phyloP scores from a whole-genome alignment of 2,329 filamentous ascomycete genomes.

The Colletotrichum magnum region DNA sequence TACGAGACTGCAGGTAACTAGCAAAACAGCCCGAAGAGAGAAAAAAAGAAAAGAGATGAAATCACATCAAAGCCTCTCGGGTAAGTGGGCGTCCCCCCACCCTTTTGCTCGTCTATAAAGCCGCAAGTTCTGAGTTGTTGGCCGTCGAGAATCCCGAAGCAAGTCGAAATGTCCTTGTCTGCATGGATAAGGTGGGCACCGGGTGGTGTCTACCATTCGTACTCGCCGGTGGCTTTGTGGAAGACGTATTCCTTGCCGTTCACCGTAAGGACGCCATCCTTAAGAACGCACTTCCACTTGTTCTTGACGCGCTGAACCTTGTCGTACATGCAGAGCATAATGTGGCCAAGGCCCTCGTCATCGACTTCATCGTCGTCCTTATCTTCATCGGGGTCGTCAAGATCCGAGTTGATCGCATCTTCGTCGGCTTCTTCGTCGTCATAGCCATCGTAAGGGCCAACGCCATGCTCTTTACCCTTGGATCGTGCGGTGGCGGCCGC shows the following conservation, averaged over 20 bases:
- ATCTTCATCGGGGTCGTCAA: constrained; percentile 94
- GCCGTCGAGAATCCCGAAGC: background rate
- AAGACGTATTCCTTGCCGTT: constrained; percentile 98
- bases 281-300: constrained; percentile 99
- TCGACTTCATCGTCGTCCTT: constrained; percentile 88
- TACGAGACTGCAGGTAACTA: background rate
- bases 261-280: constrained; percentile 94
- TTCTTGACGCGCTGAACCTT: constrained; percentile 99
- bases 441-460: constrained; percentile 74
- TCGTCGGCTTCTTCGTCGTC: constrained; percentile 80
- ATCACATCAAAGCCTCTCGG: background rate
- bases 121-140: background rate
- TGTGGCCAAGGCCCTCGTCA: constrained; percentile 85
- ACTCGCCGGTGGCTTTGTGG: constrained; percentile 97
- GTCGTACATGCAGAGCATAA: constrained; percentile 99
- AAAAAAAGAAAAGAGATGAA: background rate
- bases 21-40: constrained; percentile 3
- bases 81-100: background rate
- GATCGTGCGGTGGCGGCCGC: constrained; percentile 42
- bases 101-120: constrained; percentile 11
- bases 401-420: constrained; percentile 97
- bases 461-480: constrained; percentile 46
- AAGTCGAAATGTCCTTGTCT: background rate
- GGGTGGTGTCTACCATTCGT: constrained; percentile 85
- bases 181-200: background rate